Conservation (phyloP, 129 eudicot species). For the Ambrosia artemisiifolia region DNA sequence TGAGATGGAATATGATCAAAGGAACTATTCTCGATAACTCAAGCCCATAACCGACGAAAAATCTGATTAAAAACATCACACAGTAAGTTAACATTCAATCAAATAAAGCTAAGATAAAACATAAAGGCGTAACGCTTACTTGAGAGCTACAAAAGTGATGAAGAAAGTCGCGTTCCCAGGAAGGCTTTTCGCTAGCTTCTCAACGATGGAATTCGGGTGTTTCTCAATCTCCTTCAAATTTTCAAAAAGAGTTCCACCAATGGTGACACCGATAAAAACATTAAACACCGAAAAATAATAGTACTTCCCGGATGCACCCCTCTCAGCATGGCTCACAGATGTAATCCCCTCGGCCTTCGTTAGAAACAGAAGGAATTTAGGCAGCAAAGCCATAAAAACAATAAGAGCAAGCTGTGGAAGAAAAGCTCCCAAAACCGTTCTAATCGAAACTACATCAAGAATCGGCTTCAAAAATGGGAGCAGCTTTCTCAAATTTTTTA, state of each 20-base stretch:
- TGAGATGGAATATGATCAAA: constrained; percentile 67
- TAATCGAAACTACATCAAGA: constrained; percentile 32
- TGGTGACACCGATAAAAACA: constrained; percentile 82
- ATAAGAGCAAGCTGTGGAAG: constrained; percentile 90
- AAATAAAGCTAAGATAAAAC: background rate
- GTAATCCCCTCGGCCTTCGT: constrained; percentile 82
- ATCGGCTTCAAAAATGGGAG: constrained; percentile 69
- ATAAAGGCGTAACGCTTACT: constrained; percentile 42
- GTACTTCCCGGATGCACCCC: constrained; percentile 93
- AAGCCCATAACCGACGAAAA: constrained; percentile 95
- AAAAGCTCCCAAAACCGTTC: constrained; percentile 74
- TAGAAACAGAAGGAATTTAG: constrained; percentile 64
- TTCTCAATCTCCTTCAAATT: constrained; percentile 51
- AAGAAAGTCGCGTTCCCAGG: constrained; percentile 91
- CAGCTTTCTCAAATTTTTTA: constrained; percentile 55
- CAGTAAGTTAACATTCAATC: too few relatives aligned
- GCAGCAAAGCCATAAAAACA: constrained; percentile 74
- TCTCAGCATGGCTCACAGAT: constrained; percentile 65
- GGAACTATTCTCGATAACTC: constrained; percentile 88
- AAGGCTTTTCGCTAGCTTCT: constrained; percentile 59
- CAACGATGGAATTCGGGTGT: constrained; percentile 33
- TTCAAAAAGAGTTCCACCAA: constrained; percentile 65
- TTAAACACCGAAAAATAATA: constrained; percentile 77
- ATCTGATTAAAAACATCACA: constrained; percentile 40
- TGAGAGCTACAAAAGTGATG: constrained; percentile 87